Evolutionary conservation across 1,284 basidiomycete species (phyloP).

Genomic region (Vanrija sp.): DNA sequence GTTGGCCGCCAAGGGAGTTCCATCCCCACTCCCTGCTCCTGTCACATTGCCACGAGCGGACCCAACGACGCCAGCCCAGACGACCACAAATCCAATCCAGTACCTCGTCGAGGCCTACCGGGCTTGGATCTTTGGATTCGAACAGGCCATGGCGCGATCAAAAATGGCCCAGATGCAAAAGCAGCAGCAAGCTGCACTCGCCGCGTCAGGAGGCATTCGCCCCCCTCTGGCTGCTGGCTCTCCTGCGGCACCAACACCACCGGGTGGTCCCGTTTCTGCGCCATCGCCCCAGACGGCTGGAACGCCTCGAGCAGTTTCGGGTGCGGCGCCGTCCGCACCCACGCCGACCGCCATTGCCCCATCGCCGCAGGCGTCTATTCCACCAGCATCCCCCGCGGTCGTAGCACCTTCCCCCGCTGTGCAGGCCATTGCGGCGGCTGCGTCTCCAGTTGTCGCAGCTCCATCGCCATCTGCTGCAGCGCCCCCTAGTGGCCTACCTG

Average conservation of each 20-base stretch:
- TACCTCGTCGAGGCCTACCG: slow-evolving; percentile 35
- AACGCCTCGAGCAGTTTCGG: not conserved
- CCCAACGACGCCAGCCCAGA: slow-evolving; percentile 15
- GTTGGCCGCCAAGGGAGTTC: slow-evolving; percentile 22
- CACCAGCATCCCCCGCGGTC: not conserved
- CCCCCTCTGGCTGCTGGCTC: not conserved
- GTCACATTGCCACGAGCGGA: slow-evolving; percentile 25
- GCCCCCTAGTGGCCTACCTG: too few species aligned
- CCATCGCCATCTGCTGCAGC: too few species aligned
- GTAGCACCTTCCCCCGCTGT: not conserved
- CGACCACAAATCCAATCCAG: slow-evolving; percentile 30
- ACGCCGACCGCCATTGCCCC: not conserved
- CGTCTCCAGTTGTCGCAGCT: not conserved
- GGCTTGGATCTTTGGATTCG: slow-evolving; percentile 38
- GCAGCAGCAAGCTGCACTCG: slow-evolving; percentile 4
- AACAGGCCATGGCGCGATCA: slow-evolving; percentile 31
- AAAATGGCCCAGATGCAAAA: slow-evolving; percentile 16
- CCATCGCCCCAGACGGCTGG: not conserved
- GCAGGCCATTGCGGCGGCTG: not conserved
- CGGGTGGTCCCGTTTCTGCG: not conserved
- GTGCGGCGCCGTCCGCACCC: not conserved
- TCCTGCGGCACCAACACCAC: slow-evolving; percentile 1
- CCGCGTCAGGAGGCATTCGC: not conserved
- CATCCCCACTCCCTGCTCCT: slow-evolving; percentile 31
- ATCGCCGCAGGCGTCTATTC: too few species aligned